Evolutionary conservation across 768 basidiomycete species (phyloP).

Genomic region (Leccinellum luteum): DNA sequence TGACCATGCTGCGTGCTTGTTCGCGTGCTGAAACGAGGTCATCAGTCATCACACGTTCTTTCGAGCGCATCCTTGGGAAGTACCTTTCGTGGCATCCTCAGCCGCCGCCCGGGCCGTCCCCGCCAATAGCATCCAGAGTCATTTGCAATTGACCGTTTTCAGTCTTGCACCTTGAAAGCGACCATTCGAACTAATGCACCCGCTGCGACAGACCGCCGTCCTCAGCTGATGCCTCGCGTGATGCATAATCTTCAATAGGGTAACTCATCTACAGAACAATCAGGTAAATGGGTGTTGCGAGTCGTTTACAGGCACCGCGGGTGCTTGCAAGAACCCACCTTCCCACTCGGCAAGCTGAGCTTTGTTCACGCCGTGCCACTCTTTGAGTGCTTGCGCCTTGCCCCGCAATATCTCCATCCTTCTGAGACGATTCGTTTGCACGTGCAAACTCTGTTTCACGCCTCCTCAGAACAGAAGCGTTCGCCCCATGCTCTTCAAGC

Average conservation of each 20-base stretch:
- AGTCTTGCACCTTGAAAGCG: constrained; percentile 54
- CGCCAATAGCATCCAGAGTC: constrained; percentile 47
- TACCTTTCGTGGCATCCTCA: constrained; percentile 42
- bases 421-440: constrained; percentile 37
- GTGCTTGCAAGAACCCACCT: constrained; percentile 57
- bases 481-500: constrained; percentile 65
- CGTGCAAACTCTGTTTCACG: constrained; percentile 54
- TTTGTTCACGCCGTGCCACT: constrained; percentile 36
- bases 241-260: constrained; percentile 50
- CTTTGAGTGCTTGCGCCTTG: constrained; percentile 40
- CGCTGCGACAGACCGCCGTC: constrained; percentile 39
- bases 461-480: constrained; percentile 47
- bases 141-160: constrained; percentile 42
- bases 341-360: constrained; percentile 53
- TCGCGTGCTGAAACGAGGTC: constrained; percentile 41
- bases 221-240: constrained; percentile 25
- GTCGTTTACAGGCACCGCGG: constrained; percentile 48
- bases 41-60: constrained; percentile 35
- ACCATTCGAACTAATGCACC: constrained; percentile 51
- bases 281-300: not conserved
- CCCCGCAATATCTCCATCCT: constrained; percentile 33
- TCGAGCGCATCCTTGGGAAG: constrained; percentile 17
- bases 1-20: constrained; percentile 34
- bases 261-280: constrained; percentile 51
- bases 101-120: constrained; percentile 28